Conservation (phyloP, 2,329 filamentous ascomycete species). For the Cephalotrichum gorgonifer region DNA sequence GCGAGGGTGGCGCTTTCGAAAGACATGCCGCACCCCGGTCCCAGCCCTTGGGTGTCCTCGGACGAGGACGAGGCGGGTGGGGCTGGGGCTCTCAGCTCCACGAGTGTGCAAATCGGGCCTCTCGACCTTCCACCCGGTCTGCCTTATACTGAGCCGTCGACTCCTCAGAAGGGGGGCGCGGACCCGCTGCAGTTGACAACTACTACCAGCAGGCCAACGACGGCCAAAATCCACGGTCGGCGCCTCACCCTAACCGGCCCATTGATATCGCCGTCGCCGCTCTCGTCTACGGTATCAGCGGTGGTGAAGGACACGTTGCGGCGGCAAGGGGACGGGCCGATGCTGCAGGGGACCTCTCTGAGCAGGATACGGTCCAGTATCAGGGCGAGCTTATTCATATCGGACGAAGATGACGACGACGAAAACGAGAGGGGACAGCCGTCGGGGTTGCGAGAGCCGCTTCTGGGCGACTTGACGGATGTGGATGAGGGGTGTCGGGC, state of each 20-base stretch:
- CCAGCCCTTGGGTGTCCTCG: slow-evolving; percentile 24
- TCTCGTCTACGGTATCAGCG: slow-evolving; percentile 48
- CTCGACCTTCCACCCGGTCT: slow-evolving; percentile 11
- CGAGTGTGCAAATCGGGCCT: not conserved
- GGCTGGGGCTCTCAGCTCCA: slow-evolving; percentile 12
- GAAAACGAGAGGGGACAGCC: not conserved
- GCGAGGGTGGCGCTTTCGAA: slow-evolving; percentile 1
- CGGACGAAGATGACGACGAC: slow-evolving; percentile 28
- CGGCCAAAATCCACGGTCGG: slow-evolving; percentile 20
- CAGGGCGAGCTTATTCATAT: slow-evolving; percentile 43
- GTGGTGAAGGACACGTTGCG: slow-evolving; percentile 46
- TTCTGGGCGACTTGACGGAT: slow-evolving; percentile 4
- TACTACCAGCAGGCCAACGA: not conserved
- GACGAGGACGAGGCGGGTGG: slow-evolving; percentile 16
- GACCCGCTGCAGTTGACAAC: slow-evolving; percentile 8
- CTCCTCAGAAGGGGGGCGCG: slow-evolving; percentile 11
- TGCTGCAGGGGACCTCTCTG: slow-evolving; percentile 30
- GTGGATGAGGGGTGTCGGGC: not conserved
- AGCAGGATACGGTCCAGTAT: slow-evolving; percentile 38
- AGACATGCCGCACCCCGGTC: not conserved
- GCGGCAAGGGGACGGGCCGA: slow-evolving; percentile 25
- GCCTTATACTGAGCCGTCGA: slow-evolving; percentile 9
- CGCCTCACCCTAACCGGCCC: slow-evolving; percentile 33
- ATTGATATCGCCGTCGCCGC: slow-evolving; percentile 48
- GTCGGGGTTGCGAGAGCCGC: not conserved